Base-by-base conservation (phyloP, 2,329 filamentous ascomycete genomes). In the Magnaporthiopsis poae region DNA sequence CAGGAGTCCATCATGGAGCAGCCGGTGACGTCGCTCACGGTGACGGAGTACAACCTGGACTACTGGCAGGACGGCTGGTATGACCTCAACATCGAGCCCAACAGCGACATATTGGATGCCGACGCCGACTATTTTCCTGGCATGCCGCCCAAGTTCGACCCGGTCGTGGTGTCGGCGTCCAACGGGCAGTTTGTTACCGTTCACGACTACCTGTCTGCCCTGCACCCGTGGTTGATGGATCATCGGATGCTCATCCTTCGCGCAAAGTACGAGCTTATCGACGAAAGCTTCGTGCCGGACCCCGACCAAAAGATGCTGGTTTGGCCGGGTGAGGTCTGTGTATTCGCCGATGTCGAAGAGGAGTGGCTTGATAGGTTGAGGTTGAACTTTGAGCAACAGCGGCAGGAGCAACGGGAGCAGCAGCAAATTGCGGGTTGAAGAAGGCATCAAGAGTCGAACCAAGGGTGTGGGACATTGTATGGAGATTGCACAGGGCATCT, bases 221-320 rank as follows among this genome's bases (percentile, higher is more conserved):
- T 71, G 66, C 70, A 71, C 52, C 69, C 68, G 13, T 71, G 70
- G 69, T 66, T 71, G 33, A 68, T 70, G 67, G 62, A 61, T 0
- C 60, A 3, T 18, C 31, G 25, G 13, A 8, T 29, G 60, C 60
- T 61, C 25, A 31, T 61, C 60, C 60, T 61, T 29, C 60, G 27
- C 5, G 25, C 60, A 12, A 12, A 18, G 9, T 29, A 61, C 60
- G 60, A 56, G 46, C 46, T 61, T 1, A 1, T 29, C 60, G 60
- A 61, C 27, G 31, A 61, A 1, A 33, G 31, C 4, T 31, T 9
- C 11, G 25, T 7, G 31, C 9, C 27, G n/a, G 8, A 12, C 11
- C 27, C 5, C 5, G 60, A 61, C 27, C 27, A 61, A 21, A 29
- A 27, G 21, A 29, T 61, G 27, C 60, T 29, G 5, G 27, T 61